These are phyloP conservation scores for Erucastrum elatum DNA, from an alignment of 345 rosid genomes.

Conservation along the genomic window DNA sequence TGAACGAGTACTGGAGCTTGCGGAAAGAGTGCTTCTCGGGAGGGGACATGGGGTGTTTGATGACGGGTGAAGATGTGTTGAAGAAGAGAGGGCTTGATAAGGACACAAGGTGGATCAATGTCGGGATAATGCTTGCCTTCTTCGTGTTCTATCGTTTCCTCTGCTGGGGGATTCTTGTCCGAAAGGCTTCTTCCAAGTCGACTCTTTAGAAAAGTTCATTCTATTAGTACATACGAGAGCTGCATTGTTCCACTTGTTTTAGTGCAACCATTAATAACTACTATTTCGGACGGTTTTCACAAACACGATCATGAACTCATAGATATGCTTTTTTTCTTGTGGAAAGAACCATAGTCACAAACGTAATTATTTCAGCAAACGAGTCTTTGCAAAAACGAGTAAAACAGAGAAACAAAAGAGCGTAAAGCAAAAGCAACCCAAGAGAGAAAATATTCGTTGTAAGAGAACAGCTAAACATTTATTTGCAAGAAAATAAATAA, in stretches of 20 bases:
- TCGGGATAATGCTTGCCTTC: slow-evolving; percentile 85
- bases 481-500: background rate
- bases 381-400: background rate
- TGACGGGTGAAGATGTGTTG: slow-evolving; percentile 72
- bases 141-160: slow-evolving; percentile 77
- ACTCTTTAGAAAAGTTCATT: slow-evolving; percentile 26
- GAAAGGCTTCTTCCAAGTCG: slow-evolving; percentile 70
- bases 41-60: slow-evolving; percentile 41
- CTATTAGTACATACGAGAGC: background rate
- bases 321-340: background rate
- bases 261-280: background rate
- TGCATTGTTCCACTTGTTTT: background rate
- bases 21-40: slow-evolving; percentile 60
- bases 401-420: too few species aligned
- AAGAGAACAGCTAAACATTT: slow-evolving; percentile 18
- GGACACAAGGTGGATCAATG: slow-evolving; percentile 75
- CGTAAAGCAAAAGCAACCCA: background rate
- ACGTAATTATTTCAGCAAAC: background rate
- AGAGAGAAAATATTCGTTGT: slow-evolving; percentile 18
- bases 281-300: background rate
- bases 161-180: slow-evolving; percentile 71
- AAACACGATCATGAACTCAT: background rate
- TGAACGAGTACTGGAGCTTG: slow-evolving; percentile 80
- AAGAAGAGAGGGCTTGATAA: slow-evolving; percentile 67
- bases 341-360: background rate